Evolutionary conservation across 2,329 filamentous ascomycete genomes (phyloP).

Genomic region (Thermothelomyces thermophilus): DNA sequence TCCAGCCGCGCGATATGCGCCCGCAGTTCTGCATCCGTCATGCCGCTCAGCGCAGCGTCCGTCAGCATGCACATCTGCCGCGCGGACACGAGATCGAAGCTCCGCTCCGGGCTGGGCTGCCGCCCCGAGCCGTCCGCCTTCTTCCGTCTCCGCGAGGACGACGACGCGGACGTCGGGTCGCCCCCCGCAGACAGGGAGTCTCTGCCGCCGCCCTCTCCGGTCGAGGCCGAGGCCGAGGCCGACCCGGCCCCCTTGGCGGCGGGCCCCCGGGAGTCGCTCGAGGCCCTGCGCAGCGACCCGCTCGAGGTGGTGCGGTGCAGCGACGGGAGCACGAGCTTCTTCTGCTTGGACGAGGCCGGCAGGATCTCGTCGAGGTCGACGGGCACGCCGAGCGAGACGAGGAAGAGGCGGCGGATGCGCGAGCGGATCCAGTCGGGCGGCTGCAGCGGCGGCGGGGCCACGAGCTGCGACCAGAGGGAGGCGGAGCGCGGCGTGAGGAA

Average conservation of each 20-base stretch:
- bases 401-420: conserved; percentile 86
- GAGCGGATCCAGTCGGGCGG: conserved; percentile 98
- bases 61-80: conserved; percentile 77
- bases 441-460: conserved; percentile 87
- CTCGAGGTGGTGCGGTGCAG: conserved; percentile 48
- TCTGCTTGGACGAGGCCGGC: conserved; percentile 84
- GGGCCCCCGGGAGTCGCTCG: conserved; percentile 47
- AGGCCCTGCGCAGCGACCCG: conserved; percentile 45
- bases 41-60: conserved; percentile 70
- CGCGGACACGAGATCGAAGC: conserved; percentile 72
- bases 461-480: conserved; percentile 92
- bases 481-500: conserved; percentile 82
- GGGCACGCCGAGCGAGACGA: conserved; percentile 91
- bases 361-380: conserved; percentile 97
- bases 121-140: neutral
- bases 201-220: neutral
- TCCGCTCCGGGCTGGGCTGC: conserved; percentile 52
- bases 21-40: conserved; percentile 70
- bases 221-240: neutral
- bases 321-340: conserved; percentile 90
- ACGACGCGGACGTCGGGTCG: neutral
- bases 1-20: conserved; percentile 64
- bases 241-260: conserved; percentile 23
- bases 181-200: neutral
- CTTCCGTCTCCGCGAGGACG: neutral